A percentile compares a stretch with the other conserved stretches of the same genome.
These are phyloP conservation scores for Nemania sp. DNA, from an alignment of 2,329 filamentous ascomycete species.

Conservation along the genomic window DNA sequence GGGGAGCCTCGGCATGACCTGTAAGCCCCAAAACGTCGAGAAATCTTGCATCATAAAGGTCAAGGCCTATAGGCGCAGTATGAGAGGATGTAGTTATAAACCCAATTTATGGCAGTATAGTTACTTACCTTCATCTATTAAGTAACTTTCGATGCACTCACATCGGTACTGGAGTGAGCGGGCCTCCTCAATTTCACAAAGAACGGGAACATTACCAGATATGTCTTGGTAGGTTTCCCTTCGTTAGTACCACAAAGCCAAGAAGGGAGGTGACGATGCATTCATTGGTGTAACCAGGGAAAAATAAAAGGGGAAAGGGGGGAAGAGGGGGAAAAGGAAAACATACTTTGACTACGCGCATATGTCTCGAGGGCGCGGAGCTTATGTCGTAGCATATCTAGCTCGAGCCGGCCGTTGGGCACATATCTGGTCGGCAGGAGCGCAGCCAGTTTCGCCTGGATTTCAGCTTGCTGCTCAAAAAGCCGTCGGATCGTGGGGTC, in stretches of 20 bases:
- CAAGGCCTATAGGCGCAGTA: slow-evolving; percentile 53
- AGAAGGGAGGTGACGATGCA: slow-evolving; percentile 14
- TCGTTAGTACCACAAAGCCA: slow-evolving; percentile 30
- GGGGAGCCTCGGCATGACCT: slow-evolving; percentile 56
- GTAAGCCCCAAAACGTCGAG: slow-evolving; percentile 55
- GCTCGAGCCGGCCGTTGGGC: slow-evolving; percentile 62
- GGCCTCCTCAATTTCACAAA: slow-evolving; percentile 69
- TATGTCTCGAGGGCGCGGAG: slow-evolving; percentile 62
- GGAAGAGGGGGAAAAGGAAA: slow-evolving; percentile 17
- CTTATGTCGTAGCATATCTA: slow-evolving; percentile 68
- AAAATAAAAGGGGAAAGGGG: slow-evolving; percentile 5
- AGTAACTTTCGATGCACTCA: slow-evolving; percentile 67
- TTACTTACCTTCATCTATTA: slow-evolving; percentile 61
- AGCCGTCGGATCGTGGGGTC: slow-evolving; percentile 60
- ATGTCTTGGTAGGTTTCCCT: slow-evolving; percentile 52
- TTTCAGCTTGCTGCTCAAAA: slow-evolving; percentile 65
- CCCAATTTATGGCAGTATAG: slow-evolving; percentile 15
- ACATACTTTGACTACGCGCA: slow-evolving; percentile 63
- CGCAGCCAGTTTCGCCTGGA: slow-evolving; percentile 63
- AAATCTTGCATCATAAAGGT: slow-evolving; percentile 57
- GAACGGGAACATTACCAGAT: slow-evolving; percentile 55
- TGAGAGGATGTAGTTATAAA: slow-evolving; percentile 29
- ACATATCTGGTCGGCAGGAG: slow-evolving; percentile 62
- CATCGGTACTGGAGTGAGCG: slow-evolving; percentile 68
- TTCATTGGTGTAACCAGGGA: slow-evolving; percentile 19